These are phyloP conservation scores for Lodderomyces metapsilosis DNA, from an alignment of 1,139 yeast genomes.

Conservation along the genomic window DNA sequence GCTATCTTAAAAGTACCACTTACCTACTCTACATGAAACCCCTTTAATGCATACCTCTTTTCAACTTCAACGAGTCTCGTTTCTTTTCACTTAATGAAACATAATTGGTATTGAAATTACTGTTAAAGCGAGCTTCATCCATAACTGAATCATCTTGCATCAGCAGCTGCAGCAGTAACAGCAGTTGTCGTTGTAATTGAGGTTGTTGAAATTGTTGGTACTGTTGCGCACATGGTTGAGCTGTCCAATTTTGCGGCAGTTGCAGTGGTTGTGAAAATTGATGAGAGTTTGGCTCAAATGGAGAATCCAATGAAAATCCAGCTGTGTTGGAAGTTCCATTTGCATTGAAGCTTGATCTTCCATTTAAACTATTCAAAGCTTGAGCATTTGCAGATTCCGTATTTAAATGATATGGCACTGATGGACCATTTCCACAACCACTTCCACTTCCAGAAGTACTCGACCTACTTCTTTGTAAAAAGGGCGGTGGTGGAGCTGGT, in stretches of 20 bases:
- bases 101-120: conserved; percentile 3
- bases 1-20: not conserved
- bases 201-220: not conserved
- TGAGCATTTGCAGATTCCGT: conserved; percentile 36
- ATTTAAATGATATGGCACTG: conserved; percentile 41
- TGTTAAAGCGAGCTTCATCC: conserved; percentile 3
- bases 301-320: conserved; percentile 38
- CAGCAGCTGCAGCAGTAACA: conserved; percentile 1
- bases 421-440: conserved; percentile 27
- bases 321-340: conserved; percentile 4
- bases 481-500: not conserved
- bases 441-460: conserved; percentile 23
- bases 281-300: conserved; percentile 34
- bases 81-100: conserved; percentile 44
- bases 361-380: conserved; percentile 28
- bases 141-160: conserved; percentile 8
- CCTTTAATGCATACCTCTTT: conserved; percentile 43
- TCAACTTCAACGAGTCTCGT: conserved; percentile 47
- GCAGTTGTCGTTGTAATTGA: not conserved
- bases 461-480: conserved; percentile 18
- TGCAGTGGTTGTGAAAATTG: conserved; percentile 2
- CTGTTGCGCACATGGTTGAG: conserved; percentile 3
- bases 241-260: conserved; percentile 3
- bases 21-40: too few species aligned
- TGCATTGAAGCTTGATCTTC: conserved; percentile 11